phyloP scores from a whole-genome alignment of 345 rosid species.

The Euphorbia pulcherrima region DNA sequence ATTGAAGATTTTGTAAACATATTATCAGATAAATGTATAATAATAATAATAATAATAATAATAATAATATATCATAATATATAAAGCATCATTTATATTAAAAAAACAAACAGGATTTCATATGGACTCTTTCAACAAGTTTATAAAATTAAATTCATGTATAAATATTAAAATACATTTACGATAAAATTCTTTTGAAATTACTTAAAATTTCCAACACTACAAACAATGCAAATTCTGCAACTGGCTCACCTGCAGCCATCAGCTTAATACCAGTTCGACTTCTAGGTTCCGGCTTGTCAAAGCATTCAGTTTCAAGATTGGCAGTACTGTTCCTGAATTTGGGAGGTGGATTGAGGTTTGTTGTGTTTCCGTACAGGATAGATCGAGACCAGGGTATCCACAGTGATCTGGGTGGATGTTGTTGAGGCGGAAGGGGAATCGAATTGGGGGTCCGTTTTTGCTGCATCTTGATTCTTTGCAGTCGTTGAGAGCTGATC shows the following conservation, averaged over 20 bases:
- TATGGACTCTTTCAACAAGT: too few species aligned
- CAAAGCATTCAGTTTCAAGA: slow-evolving; percentile 10
- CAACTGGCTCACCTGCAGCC: slow-evolving; percentile 11
- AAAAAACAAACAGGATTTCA: too few species aligned
- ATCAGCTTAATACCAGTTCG: background rate
- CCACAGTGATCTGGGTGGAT: slow-evolving; percentile 14
- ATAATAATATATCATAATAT: too few species aligned
- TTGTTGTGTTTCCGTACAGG: slow-evolving; percentile 4
- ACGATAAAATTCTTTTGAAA: too few species aligned
- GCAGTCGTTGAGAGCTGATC: background rate
- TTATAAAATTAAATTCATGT: too few species aligned
- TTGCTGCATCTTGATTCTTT: slow-evolving; percentile 9
- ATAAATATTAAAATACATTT: too few species aligned
- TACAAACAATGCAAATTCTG: background rate
- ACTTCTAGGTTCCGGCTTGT: slow-evolving; percentile 1
- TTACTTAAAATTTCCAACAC: too few species aligned
- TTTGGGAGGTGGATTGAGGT: background rate
- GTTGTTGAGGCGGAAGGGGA: slow-evolving; percentile 14
- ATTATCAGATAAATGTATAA: too few species aligned
- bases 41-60: too few species aligned
- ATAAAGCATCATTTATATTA: too few species aligned
- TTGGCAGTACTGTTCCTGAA: background rate
- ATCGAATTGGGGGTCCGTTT: background rate
- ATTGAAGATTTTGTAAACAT: too few species aligned
- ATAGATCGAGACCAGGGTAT: slow-evolving; percentile 12